These are phyloP conservation scores for Penicillium griseofulvum DNA, from an alignment of 2,329 filamentous ascomycete genomes.

Conservation along the genomic window DNA sequence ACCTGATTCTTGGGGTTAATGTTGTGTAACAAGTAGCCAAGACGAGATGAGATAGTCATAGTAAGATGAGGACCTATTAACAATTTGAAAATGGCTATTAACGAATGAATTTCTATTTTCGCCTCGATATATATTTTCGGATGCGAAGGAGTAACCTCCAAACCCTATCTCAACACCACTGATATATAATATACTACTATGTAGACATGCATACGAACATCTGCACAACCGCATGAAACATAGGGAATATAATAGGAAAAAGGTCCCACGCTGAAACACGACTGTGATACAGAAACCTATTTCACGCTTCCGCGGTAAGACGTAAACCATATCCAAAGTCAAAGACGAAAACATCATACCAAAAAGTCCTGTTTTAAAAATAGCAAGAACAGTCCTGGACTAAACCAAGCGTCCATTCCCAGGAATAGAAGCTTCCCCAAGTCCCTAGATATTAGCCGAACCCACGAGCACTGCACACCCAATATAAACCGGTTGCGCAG, in stretches of 20 bases:
- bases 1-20: background rate
- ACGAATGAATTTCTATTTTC: background rate
- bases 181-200: background rate
- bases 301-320: background rate
- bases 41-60: background rate
- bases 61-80: background rate
- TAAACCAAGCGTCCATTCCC: background rate
- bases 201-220: background rate
- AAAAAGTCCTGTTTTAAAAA: background rate
- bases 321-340: background rate
- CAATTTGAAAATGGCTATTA: background rate
- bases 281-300: background rate
- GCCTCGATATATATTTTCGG: background rate
- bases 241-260: background rate
- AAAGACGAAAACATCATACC: background rate
- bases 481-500: background rate
- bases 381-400: background rate
- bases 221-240: background rate
- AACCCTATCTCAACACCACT: background rate
- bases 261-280: conserved; percentile 1
- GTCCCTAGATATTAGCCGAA: background rate
- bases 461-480: background rate
- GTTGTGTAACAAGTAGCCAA: background rate
- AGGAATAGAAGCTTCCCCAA: background rate
- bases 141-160: background rate